phyloP scores from a whole-genome alignment of 1,284 basidiomycete species.

The Fomitopsis palustris region DNA sequence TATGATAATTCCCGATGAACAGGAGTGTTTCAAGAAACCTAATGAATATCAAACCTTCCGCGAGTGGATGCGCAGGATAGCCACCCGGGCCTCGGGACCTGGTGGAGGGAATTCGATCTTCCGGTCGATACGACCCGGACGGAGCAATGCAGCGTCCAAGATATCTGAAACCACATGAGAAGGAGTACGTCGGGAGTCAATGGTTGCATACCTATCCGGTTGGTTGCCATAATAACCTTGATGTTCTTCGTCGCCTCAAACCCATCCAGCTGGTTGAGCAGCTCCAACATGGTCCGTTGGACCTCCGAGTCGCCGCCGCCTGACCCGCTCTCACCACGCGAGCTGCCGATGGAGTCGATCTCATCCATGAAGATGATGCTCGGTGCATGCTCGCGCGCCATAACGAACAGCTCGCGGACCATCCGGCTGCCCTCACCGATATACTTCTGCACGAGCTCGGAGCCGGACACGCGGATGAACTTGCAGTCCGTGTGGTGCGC shows the following conservation, averaged over 20 bases:
- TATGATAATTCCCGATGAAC: slow-evolving; percentile 23
- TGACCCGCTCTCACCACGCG: slow-evolving; percentile 86
- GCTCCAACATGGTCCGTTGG: slow-evolving; percentile 96
- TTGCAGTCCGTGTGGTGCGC: slow-evolving; percentile 98
- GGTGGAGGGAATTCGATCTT: slow-evolving; percentile 99
- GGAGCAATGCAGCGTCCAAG: slow-evolving; percentile 90
- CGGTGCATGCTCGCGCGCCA: slow-evolving; percentile 98
- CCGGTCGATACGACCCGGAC: slow-evolving; percentile 96
- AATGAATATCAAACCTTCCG: slow-evolving; percentile 62
- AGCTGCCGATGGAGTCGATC: slow-evolving; percentile 97
- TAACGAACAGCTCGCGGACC: slow-evolving; percentile 97
- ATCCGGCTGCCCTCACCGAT: slow-evolving; percentile 96
- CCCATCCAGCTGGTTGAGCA: slow-evolving; percentile 96
- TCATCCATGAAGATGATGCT: slow-evolving; percentile 99
- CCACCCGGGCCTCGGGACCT: slow-evolving; percentile 95
- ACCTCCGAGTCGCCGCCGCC: slow-evolving; percentile 95
- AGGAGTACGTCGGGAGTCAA: not conserved
- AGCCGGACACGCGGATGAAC: slow-evolving; percentile 95
- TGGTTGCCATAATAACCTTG: slow-evolving; percentile 99
- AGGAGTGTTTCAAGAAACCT: not conserved
- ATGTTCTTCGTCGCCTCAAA: slow-evolving; percentile 99
- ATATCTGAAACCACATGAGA: slow-evolving; percentile 59
- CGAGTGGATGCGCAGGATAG: slow-evolving; percentile 95
- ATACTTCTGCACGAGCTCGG: slow-evolving; percentile 97
- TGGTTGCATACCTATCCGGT: slow-evolving; percentile 76